These are phyloP conservation scores for Hypoxylon sp. DNA, from an alignment of 2,329 filamentous ascomycete genomes.

Conservation along the genomic window DNA sequence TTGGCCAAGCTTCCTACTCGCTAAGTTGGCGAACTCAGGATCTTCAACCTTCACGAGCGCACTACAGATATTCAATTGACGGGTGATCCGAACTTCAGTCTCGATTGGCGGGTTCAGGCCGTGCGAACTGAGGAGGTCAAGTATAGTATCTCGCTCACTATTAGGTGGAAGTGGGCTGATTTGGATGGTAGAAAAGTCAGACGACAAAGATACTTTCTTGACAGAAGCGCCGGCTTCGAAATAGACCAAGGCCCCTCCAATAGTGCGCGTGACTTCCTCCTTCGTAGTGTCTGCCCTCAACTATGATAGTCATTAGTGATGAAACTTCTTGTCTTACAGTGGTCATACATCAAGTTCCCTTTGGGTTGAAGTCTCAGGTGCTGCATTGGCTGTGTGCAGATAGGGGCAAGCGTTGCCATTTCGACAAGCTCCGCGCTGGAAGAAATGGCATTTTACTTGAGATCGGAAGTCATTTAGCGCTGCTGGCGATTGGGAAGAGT, in stretches of 20 bases:
- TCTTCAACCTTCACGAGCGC: constrained; percentile 51
- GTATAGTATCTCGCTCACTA: constrained; percentile 44
- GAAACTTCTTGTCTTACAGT: neutral
- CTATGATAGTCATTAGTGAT: constrained; percentile 5
- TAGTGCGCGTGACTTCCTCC: constrained; percentile 12
- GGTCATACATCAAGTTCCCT: constrained; percentile 3
- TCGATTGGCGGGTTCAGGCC: constrained; percentile 28
- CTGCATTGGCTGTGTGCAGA: constrained; percentile 14
- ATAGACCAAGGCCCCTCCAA: constrained; percentile 51
- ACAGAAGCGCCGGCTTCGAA: constrained; percentile 56
- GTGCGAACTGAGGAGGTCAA: constrained; percentile 40
- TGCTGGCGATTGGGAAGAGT: neutral
- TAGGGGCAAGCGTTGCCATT: constrained; percentile 35
- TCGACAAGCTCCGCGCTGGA: constrained; percentile 34
- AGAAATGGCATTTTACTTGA: constrained; percentile 31
- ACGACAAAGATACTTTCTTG: constrained; percentile 51
- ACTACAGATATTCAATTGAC: constrained; percentile 12
- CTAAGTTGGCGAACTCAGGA: constrained; percentile 48
- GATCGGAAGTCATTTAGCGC: constrained; percentile 12
- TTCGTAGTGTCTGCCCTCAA: neutral
- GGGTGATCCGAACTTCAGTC: constrained; percentile 38
- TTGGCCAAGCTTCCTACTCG: constrained; percentile 33
- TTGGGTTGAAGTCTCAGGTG: neutral
- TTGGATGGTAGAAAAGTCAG: constrained; percentile 58
- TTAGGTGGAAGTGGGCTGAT: constrained; percentile 51